A percentile compares a stretch with the other conserved stretches of the same genome.
These are phyloP conservation scores for Coniferiporia weirii DNA, from an alignment of 1,284 basidiomycete genomes.

Conservation along the genomic window DNA sequence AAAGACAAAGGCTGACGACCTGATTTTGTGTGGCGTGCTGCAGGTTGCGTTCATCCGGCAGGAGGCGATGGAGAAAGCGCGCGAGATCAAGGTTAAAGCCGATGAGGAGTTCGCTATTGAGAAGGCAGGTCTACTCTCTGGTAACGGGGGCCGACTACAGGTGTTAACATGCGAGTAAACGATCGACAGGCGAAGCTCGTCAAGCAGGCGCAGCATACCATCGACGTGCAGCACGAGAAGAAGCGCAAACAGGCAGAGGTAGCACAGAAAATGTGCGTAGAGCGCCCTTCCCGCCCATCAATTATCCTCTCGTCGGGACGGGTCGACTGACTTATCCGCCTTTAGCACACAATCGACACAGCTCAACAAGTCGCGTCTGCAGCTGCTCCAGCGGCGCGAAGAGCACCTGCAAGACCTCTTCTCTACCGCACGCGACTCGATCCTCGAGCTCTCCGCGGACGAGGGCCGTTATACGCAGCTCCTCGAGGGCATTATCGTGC, in stretches of 20 bases:
- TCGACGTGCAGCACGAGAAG: slow-evolving; percentile 91
- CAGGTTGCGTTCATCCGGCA: slow-evolving; percentile 96
- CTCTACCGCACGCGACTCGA: slow-evolving; percentile 61
- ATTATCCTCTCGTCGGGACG: not conserved
- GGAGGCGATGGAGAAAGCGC: slow-evolving; percentile 91
- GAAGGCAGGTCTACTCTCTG: slow-evolving; percentile 53
- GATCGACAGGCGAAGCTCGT: slow-evolving; percentile 82
- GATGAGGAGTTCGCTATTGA: slow-evolving; percentile 98
- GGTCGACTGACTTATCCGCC: not conserved
- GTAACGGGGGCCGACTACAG: not conserved
- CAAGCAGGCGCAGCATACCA: slow-evolving; percentile 87
- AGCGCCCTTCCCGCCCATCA: not conserved
- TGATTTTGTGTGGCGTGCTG: not conserved
- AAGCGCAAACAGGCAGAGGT: slow-evolving; percentile 89
- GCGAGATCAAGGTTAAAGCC: slow-evolving; percentile 95
- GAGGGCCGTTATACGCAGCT: slow-evolving; percentile 72
- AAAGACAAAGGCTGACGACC: not conserved
- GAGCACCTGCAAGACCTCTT: slow-evolving; percentile 92
- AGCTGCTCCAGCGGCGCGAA: slow-evolving; percentile 87
- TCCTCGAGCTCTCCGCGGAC: slow-evolving; percentile 63
- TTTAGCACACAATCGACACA: slow-evolving; percentile 89
- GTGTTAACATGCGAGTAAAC: not conserved
- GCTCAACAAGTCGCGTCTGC: slow-evolving; percentile 93
- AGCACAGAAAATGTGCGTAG: slow-evolving; percentile 87
- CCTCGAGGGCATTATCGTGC: slow-evolving; percentile 76